Evolutionary conservation across 208 protist species (phyloP).

Genomic region (Strigomonas oncopelti): DNA sequence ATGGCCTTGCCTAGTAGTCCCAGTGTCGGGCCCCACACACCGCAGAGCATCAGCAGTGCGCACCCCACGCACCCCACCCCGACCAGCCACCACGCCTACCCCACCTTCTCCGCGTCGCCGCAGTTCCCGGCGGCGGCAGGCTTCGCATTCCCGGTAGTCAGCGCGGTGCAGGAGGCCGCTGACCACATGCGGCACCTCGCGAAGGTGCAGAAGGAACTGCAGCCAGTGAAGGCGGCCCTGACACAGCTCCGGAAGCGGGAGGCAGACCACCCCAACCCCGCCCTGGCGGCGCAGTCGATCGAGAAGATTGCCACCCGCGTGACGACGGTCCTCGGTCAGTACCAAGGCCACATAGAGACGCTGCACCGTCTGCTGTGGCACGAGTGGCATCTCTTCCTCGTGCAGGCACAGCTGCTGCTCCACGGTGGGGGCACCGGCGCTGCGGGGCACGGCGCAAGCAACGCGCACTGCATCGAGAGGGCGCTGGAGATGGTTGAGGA

Average conservation of each 20-base stretch:
- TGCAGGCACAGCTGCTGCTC: constrained; percentile 39
- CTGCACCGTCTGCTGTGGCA: constrained; percentile 28
- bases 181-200: constrained; percentile 68
- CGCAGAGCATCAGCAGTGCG: neutral
- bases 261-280: constrained; percentile 36
- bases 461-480: neutral
- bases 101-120: neutral
- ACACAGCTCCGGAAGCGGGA: constrained; percentile 63
- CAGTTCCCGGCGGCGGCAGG: neutral
- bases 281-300: constrained; percentile 51
- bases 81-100: neutral
- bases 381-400: constrained; percentile 48
- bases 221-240: constrained; percentile 71
- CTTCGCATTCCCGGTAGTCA: constrained; percentile 21
- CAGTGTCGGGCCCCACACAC: neutral
- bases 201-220: constrained; percentile 76
- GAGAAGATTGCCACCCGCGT: constrained; percentile 65
- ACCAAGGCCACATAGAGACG: constrained; percentile 33
- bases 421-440: neutral
- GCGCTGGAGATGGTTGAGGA: neutral
- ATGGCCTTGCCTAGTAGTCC: neutral
- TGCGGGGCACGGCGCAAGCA: neutral
- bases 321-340: constrained; percentile 45
- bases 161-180: constrained; percentile 37
- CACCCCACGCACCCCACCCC: neutral